Base-by-base conservation (phyloP, 1,284 basidiomycete species). In the Agaricales sp. region DNA sequence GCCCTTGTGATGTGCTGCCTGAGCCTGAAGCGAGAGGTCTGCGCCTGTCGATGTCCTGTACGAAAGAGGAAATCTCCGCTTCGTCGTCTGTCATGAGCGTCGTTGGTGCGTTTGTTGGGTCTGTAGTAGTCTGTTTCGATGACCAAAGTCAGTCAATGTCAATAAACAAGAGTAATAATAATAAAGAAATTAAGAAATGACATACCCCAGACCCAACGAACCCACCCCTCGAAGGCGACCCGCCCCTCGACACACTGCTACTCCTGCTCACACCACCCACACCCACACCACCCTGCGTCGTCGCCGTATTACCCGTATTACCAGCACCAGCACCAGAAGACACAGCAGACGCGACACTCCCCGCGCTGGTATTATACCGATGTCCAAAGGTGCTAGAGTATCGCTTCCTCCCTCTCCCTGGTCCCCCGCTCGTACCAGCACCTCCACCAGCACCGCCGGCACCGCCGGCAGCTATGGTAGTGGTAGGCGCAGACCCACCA, bases 381-480 rank as follows among this genome's bases (percentile, higher is more conserved):
- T 45, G 44, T 21, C 44, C 44, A 45, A 45, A 45, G 19, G 13
- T 22, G 18, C 21, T 23, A 4, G 21, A 23, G 18, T 45, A 45
- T 45, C 44, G 20, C 44, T 45, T 45, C 44, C 44, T 21, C 44
- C 24, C 39, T 41, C 39, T 41, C 39, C 8, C 39, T 16, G 39
- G 8, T 30, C 14, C 6, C 26, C 6, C 16, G 18, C 6, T 22
- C n/a, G 8, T 18, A 11, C 8, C 13, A 16, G 44, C 4, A 23
- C 24, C 44, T 24, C 12, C 11, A 4, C 44, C 22, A 12, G 22
- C 24, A 24, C 18, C 21, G 4, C 21, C 39, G 8, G 39, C 39
- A 18, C 39, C 16, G 6, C 8, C 16, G 6, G 8, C 39, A 8
- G 39, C 39, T 11, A 6, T 6, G 39, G 6, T 16, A 18, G 18